Conservation (phyloP, 2,329 filamentous ascomycete genomes). For the Botryosphaeria dothidea region DNA sequence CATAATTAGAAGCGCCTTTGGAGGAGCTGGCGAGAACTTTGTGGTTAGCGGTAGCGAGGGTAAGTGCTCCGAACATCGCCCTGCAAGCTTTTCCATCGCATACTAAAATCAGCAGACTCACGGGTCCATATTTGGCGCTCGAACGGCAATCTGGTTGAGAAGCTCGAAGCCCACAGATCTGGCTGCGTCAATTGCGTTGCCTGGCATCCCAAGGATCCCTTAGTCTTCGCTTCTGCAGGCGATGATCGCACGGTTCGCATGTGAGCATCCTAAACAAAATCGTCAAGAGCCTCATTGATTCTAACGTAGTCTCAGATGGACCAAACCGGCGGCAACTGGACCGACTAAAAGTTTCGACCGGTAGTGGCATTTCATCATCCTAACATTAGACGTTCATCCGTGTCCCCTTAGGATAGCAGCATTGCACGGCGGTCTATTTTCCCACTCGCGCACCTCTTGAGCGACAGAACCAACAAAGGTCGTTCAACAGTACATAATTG, state of each 20-base stretch:
- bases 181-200: slow-evolving; percentile 82
- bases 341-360: slow-evolving; percentile 3
- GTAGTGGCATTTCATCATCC: neutral
- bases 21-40: slow-evolving; percentile 89
- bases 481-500: slow-evolving; percentile 10
- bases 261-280: slow-evolving; percentile 48
- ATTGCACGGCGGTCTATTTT: slow-evolving; percentile 7
- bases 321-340: neutral
- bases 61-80: slow-evolving; percentile 40
- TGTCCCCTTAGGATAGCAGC: neutral
- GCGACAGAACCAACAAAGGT: neutral
- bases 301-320: neutral
- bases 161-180: slow-evolving; percentile 70
- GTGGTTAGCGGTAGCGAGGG: slow-evolving; percentile 90
- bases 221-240: slow-evolving; percentile 86
- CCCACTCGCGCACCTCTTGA: neutral
- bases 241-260: slow-evolving; percentile 86
- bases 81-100: neutral
- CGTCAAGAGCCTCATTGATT: neutral
- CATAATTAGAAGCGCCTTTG: slow-evolving; percentile 81
- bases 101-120: slow-evolving; percentile 51
- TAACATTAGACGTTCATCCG: slow-evolving; percentile 1
- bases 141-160: slow-evolving; percentile 73
- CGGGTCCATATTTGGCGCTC: slow-evolving; percentile 90
- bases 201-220: slow-evolving; percentile 83